Evolutionary conservation across 176 grass and related monocot species (phyloP), one percentile per base, ranked within the genome.

Genomic region (Typha latifolia): DNA sequence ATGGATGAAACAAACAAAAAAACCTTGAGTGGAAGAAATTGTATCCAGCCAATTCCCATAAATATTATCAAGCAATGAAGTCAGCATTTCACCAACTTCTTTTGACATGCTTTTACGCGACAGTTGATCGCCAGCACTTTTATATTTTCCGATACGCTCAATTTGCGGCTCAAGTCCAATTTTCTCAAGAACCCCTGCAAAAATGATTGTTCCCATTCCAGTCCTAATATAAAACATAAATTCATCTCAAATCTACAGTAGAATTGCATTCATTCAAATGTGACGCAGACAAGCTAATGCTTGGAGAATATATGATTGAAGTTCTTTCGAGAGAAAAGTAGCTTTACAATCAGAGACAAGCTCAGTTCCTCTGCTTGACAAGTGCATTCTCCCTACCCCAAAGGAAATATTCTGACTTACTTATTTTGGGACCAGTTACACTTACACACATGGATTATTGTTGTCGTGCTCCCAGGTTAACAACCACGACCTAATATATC

Each of bases 11-110:
- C 16, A 21, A 59, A 49, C 68, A 76, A 43, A 73, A 52, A 71
- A 74, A 99, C 89, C 94, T 81, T 67, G 83, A 73, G 65, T 69
- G 11, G 81, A 79, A 66, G 94, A 93, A 84, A 99, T 73, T 87
- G 80, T 91, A 62, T 99, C 81, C 49, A 93, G 70, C 94, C 94
- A 99, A 69, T 99, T 99, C 82, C 81, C 85, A 81, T 93, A 99
- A 69, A 86, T 82, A 87, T 82, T 87, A 76, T 93, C 89, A 64
- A 99, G 85, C 64, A 93, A 73, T 47, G 66, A 66, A 3, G 75
- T 83, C 63, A 99, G 52, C 94, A 93, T 99, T 81, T 93, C 94
- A 75, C 76, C 77, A 55, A 99, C 83, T 82, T 99, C 94, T 75
- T 85, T 84, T 76, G 94, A 93, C 90, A 93, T 84, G 74, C 49